Percentiles rank a stretch among this genome's conserved stretches.
phyloP scores from a whole-genome alignment of 139 green algal species.

The Ettlia oleoabundans region DNA sequence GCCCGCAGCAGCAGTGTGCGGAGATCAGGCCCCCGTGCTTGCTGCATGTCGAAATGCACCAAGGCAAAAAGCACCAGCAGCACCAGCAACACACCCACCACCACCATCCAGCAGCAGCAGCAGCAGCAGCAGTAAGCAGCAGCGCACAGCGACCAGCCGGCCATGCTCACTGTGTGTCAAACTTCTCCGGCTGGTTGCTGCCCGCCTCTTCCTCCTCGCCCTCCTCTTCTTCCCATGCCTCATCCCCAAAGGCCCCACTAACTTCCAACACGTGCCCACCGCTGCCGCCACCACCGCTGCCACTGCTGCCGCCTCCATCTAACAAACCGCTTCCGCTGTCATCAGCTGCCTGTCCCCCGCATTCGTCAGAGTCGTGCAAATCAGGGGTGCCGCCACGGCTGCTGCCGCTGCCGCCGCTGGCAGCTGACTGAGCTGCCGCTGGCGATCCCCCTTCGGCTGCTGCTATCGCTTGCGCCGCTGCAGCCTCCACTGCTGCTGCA shows the following conservation, averaged over 20 bases:
- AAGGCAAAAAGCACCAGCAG: too few species aligned
- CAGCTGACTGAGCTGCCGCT: not conserved
- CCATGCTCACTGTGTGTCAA: constrained; percentile 21
- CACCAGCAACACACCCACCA: too few species aligned
- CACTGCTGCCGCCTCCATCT: not conserved
- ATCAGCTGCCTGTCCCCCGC: too few species aligned
- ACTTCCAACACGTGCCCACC: not conserved
- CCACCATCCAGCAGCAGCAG: not conserved
- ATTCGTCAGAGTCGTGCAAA: not conserved
- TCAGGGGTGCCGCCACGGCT: not conserved
- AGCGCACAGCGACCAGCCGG: too few species aligned
- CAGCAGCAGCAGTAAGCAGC: not conserved
- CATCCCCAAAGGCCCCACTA: not conserved
- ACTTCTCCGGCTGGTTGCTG: not conserved
- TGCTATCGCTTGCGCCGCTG: too few species aligned
- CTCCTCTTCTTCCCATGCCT: not conserved
- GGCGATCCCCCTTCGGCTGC: not conserved
- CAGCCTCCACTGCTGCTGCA: too few species aligned
- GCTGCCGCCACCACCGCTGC: not conserved
- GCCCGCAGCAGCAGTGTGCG: too few species aligned
- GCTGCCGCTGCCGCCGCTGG: not conserved
- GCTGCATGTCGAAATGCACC: too few species aligned
- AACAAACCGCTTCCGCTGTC: too few species aligned
- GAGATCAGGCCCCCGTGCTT: too few species aligned
- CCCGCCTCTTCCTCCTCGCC: not conserved